Evolutionary conservation across 176 grass and related monocot genomes (phyloP), one percentile per base, ranked within the genome.

Genomic region (Cenchrus americanus): DNA sequence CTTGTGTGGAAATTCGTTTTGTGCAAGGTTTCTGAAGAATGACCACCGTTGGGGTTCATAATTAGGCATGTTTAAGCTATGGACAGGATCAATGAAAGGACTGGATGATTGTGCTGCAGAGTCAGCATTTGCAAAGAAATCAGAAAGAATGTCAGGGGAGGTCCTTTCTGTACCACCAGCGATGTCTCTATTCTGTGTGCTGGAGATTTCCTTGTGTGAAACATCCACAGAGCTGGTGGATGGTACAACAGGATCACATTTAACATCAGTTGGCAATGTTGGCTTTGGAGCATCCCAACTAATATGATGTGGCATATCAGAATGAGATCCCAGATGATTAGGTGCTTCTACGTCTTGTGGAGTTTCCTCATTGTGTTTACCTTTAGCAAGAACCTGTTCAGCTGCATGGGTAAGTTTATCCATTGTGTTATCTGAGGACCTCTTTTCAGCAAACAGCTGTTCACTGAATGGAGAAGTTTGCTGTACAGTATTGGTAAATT

Each of bases 21-120:
- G 89, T 19, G 94, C 94, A 59, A 97, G 76, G 66, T 96, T 94
- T 96, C 97, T 99, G 84, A 99, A 99, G 74, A 94, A 99, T 78
- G 93, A 96, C 97, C 97, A 99, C 8, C 81, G 66, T 47, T 99
- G 82, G 75, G 91, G 91, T 53, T 96, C 97, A 92, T 94, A 87
- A 59, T 97, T 92, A 80, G 83, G 86, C 79, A 94, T 88, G 76
- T 94, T 94, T 85, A 97, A 65, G 84, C 93, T 99, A 72, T 89
- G 87, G 27, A 92, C 90, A 87, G 87, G 69, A 66, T 99, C 97
- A 86, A 85, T 88, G 62, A 94, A 91, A 71, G 87, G 83, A 75
- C 66, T 87, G 84, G 91, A 89, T 75, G 86, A 96, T 71, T 91
- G 83, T 62, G 85, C 90, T 76, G 89, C 83, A 82, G 79, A 85